phyloP scores from a whole-genome alignment of 1,139 yeast species.

The Lodderomyces margitis region DNA sequence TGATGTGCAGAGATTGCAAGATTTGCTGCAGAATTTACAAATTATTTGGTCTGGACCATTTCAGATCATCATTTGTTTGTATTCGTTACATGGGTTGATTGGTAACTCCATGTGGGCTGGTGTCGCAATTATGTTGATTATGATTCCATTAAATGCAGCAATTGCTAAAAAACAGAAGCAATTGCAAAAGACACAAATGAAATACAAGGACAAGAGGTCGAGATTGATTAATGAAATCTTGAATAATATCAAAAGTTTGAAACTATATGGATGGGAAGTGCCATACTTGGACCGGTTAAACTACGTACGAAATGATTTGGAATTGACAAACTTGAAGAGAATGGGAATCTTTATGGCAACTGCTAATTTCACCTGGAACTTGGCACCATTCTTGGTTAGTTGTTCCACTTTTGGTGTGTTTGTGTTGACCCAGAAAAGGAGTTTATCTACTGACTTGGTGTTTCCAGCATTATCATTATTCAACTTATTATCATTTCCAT shows the following conservation, averaged over 20 bases:
- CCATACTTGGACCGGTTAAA: constrained; percentile 76
- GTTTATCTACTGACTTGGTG: constrained; percentile 86
- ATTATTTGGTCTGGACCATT: constrained; percentile 96
- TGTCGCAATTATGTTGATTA: constrained; percentile 73
- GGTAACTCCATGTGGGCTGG: constrained; percentile 99
- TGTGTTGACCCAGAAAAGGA: constrained; percentile 57
- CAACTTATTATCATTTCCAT: constrained; percentile 84
- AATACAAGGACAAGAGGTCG: constrained; percentile 45
- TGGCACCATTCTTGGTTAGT: constrained; percentile 89
- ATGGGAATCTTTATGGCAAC: constrained; percentile 79
- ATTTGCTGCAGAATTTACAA: constrained; percentile 81
- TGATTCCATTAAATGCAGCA: constrained; percentile 81
- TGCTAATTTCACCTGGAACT: constrained; percentile 74
- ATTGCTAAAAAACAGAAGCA: constrained; percentile 73
- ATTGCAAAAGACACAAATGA: constrained; percentile 62
- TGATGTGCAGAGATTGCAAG: constrained; percentile 92
- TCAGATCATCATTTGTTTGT: constrained; percentile 78
- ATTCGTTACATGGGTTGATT: constrained; percentile 68
- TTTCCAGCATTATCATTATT: constrained; percentile 91
- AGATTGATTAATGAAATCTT: constrained; percentile 79
- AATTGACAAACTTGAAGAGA: constrained; percentile 69
- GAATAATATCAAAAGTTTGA: constrained; percentile 87
- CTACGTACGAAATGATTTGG: constrained; percentile 85
- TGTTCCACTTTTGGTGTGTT: constrained; percentile 89
- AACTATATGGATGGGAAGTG: constrained; percentile 91